phyloP scores from a whole-genome alignment of 2,329 filamentous ascomycete genomes.

The Ceratocystis albifundus region DNA sequence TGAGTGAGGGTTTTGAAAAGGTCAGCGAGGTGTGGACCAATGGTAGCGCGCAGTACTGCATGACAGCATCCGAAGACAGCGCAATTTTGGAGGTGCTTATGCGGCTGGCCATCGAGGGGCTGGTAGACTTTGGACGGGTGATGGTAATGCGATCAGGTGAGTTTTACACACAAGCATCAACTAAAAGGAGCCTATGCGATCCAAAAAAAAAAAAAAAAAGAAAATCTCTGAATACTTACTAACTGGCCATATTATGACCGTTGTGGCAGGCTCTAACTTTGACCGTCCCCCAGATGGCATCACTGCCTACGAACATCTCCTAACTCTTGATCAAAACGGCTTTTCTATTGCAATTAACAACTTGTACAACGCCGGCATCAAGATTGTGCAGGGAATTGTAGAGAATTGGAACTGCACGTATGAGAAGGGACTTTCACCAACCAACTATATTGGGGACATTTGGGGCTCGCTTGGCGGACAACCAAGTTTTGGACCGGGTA shows the following conservation, averaged over 20 bases:
- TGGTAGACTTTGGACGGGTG: constrained; percentile 54
- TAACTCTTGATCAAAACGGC: constrained; percentile 49
- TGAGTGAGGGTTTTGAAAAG: constrained; percentile 54
- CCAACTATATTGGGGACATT: constrained; percentile 60
- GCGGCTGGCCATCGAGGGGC: constrained; percentile 43
- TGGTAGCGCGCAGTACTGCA: constrained; percentile 55
- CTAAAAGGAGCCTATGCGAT: background rate
- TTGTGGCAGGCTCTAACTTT: constrained; percentile 48
- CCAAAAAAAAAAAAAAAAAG: too few relatives aligned
- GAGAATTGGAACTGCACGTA: constrained; percentile 49
- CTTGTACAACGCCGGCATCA: constrained; percentile 52
- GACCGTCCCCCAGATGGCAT: constrained; percentile 53
- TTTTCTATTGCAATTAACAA: constrained; percentile 54
- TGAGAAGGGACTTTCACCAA: constrained; percentile 42
- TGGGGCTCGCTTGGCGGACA: constrained; percentile 55
- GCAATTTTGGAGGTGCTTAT: constrained; percentile 55
- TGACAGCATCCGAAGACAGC: constrained; percentile 62
- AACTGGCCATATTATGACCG: background rate
- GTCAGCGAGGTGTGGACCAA: constrained; percentile 55
- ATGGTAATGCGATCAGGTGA: constrained; percentile 54
- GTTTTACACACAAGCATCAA: constrained; percentile 12
- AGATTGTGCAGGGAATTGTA: constrained; percentile 54
- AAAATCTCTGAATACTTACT: background rate
- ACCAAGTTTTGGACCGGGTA: constrained; percentile 53
- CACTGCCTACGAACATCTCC: constrained; percentile 47